Evolutionary conservation across 2,329 filamentous ascomycete genomes (phyloP).

Genomic region (Alternaria burnsii): DNA sequence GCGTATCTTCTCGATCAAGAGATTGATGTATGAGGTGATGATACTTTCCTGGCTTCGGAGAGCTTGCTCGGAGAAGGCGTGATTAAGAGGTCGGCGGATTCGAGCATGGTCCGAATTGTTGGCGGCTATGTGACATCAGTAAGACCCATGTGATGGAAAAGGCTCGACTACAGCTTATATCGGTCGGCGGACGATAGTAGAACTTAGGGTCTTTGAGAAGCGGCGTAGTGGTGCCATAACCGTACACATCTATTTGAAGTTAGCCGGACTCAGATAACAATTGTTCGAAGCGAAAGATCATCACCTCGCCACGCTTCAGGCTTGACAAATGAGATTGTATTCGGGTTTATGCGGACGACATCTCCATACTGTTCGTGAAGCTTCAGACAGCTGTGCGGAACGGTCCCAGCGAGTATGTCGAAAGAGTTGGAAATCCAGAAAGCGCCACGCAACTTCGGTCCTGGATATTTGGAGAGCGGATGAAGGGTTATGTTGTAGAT

Average conservation of each 20-base stretch:
- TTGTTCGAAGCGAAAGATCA: too few relatives aligned
- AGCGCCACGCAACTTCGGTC: too few relatives aligned
- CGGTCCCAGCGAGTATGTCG: neutral
- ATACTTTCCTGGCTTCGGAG: conserved; percentile 27
- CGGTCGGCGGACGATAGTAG: too few relatives aligned
- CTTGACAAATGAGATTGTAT: conserved; percentile 14
- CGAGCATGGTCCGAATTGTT: conserved; percentile 21
- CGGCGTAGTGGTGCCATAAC: too few relatives aligned
- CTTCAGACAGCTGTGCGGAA: conserved; percentile 6
- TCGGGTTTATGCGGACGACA: conserved; percentile 19
- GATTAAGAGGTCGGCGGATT: conserved; percentile 7
- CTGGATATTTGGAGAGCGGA: too few relatives aligned
- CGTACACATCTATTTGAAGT: too few relatives aligned
- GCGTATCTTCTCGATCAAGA: conserved; percentile 22
- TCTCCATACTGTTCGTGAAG: conserved; percentile 22
- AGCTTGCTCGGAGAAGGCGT: conserved; percentile 27
- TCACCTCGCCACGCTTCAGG: conserved; percentile 14
- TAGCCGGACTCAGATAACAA: too few relatives aligned
- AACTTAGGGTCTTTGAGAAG: too few relatives aligned
- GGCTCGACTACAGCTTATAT: too few relatives aligned
- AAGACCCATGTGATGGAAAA: neutral
- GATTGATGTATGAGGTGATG: conserved; percentile 25
- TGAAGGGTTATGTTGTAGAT: too few relatives aligned
- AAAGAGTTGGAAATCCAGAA: neutral
- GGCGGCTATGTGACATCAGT: conserved; percentile 10